These are phyloP conservation scores for Vicia faba DNA, from an alignment of 306 rosid genomes.

Conservation along the genomic window DNA sequence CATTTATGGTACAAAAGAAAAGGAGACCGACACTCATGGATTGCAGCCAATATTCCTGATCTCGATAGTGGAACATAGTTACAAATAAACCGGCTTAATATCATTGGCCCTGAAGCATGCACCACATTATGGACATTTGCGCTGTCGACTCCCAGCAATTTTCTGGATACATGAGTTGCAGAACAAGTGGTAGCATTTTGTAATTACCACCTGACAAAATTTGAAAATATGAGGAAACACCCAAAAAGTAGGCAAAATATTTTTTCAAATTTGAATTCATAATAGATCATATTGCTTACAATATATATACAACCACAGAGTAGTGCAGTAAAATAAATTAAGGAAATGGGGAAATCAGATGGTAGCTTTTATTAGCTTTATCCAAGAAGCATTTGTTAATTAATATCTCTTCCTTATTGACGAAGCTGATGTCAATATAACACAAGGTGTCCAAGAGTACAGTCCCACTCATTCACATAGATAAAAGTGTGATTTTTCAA, in stretches of 20 bases:
- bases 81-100: slow-evolving; percentile 86
- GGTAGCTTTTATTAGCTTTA: slow-evolving; percentile 5
- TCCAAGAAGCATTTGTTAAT: background rate
- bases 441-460: background rate
- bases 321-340: slow-evolving; percentile 17
- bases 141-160: slow-evolving; percentile 74
- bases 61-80: slow-evolving; percentile 47
- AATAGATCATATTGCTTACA: background rate
- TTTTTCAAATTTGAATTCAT: background rate
- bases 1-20: slow-evolving; percentile 43
- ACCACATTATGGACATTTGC: slow-evolving; percentile 86
- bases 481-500: no score
- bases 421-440: background rate
- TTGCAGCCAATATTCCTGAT: slow-evolving; percentile 46
- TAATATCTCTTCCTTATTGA: background rate
- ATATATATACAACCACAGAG: no score
- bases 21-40: slow-evolving; percentile 33
- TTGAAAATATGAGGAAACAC: slow-evolving; percentile 5
- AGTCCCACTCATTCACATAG: no score
- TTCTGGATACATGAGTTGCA: slow-evolving; percentile 82
- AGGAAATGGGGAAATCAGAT: background rate
- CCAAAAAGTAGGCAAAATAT: background rate
- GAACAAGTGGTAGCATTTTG: slow-evolving; percentile 98
- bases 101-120: slow-evolving; percentile 91
- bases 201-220: slow-evolving; percentile 82